Base-by-base conservation (phyloP, 164 flowering plant genomes). In the Stephania cephalantha region DNA sequence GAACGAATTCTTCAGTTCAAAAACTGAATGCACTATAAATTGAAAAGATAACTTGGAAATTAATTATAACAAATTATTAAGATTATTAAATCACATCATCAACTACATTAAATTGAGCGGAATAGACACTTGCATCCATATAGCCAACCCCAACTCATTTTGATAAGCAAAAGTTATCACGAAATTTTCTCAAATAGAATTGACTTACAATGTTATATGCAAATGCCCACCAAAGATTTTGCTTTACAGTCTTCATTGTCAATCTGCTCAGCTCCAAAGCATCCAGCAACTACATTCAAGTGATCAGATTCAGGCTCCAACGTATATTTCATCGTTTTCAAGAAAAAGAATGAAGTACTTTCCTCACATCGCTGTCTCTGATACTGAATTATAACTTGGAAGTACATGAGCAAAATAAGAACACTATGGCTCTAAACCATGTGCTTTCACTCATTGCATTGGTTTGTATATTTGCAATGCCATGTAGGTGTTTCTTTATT, bases 211-310 rank as follows among this genome's bases (percentile, higher is more conserved):
- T 91, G 77, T 93, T 93, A 81, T 93, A 95, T 11, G 84, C 92
- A 79, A 95, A 95, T 17, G 99, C 99, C 99, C 97, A 93, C 94
- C 99, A 93, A 25, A 95, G 96, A 82, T 93, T 95, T 85, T 95
- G 97, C 87, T 79, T 87, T 77, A 95, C 89, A 42, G 97, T 95
- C 83, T 87, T 90, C 97, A 93, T 93, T 61, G 99, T 95, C 72
- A 86, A 82, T 81, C 85, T 85, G 86, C 97, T 91, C 22, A 95
- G 86, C 78, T 93, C 97, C 87, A 93, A 85, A 31, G 99, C 99
- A 83, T 93, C 99, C 53, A 91, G 92, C 78, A 93, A 77, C 98
- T 93, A 88, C 82, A 80, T 29, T 69, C 2, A 71, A n/a, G 63
- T 29, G 65, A 75, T 73, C 25, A 17, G 30, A 42, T 71, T 79